These are phyloP conservation scores for Fusarium luffae DNA, from an alignment of 2,329 filamentous ascomycete species.

Conservation along the genomic window DNA sequence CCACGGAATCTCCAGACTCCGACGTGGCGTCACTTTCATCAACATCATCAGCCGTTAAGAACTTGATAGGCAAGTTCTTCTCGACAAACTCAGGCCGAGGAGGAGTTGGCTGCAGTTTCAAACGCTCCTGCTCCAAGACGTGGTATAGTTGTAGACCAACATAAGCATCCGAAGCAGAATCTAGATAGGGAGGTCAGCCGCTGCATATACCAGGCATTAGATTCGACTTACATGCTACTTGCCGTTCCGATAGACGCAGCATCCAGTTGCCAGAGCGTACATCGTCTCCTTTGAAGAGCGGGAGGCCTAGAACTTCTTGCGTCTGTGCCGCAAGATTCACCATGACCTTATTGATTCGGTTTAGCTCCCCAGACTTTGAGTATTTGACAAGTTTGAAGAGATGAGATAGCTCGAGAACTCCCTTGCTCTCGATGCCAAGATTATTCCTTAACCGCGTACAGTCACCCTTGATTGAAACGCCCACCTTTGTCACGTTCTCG, in stretches of 20 bases:
- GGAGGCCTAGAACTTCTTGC: constrained; percentile 75
- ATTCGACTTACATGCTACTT: constrained; percentile 72
- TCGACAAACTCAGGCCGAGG: constrained; percentile 77
- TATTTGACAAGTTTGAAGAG: constrained; percentile 82
- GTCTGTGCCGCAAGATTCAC: constrained; percentile 78
- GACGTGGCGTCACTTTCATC: constrained; percentile 49
- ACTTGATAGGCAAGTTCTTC: constrained; percentile 69
- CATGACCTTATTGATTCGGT: constrained; percentile 71
- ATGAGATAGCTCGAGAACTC: constrained; percentile 84
- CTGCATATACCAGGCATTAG: not conserved
- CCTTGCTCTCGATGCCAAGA: constrained; percentile 71
- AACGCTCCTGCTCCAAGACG: constrained; percentile 74
- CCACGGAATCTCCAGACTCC: constrained; percentile 42
- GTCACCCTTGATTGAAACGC: constrained; percentile 80
- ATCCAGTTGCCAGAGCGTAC: constrained; percentile 84
- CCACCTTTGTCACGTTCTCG: constrained; percentile 75
- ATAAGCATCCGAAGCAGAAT: constrained; percentile 86
- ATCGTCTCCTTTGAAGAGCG: constrained; percentile 76
- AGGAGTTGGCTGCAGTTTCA: constrained; percentile 74
- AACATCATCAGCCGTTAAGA: constrained; percentile 50
- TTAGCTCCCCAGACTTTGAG: constrained; percentile 60
- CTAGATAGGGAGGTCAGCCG: constrained; percentile 53
- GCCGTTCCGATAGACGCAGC: constrained; percentile 66
- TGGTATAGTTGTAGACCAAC: constrained; percentile 79
- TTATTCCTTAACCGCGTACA: constrained; percentile 74